A percentile compares a stretch with the other conserved stretches of the same genome.
These are phyloP conservation scores for Lipomyces mesembrius DNA, from an alignment of 805 yeast genomes.

Conservation along the genomic window DNA sequence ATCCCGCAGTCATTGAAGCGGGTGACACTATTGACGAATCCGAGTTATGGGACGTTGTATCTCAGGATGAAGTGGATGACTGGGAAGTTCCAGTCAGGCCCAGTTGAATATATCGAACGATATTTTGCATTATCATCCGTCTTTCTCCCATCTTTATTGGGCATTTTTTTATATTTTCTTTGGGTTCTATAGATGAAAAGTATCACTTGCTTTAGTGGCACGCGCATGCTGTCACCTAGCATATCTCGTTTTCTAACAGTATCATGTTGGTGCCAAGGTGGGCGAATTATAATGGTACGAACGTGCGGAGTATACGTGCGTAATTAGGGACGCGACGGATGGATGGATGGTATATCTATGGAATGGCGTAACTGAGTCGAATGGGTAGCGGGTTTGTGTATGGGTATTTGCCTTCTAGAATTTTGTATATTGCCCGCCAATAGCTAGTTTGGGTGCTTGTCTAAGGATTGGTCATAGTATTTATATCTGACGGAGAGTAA, in stretches of 20 bases:
- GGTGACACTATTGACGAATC: constrained; percentile 1
- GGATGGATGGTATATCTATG: background rate
- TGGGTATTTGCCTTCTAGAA: background rate
- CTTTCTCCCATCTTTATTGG: background rate
- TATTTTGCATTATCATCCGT: background rate
- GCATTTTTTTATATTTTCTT: background rate
- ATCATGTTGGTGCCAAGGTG: background rate
- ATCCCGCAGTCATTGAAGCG: background rate
- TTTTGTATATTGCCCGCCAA: constrained; percentile 1
- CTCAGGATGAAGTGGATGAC: constrained; percentile 9
- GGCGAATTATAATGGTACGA: background rate
- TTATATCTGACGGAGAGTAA: too few relatives aligned
- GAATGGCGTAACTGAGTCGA: background rate
- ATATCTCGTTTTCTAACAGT: background rate
- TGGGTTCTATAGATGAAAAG: background rate
- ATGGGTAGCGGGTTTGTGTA: background rate
- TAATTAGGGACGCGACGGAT: background rate
- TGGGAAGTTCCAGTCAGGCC: background rate
- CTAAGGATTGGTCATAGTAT: background rate
- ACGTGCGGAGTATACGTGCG: background rate
- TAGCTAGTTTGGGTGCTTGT: background rate
- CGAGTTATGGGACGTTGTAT: constrained; percentile 11
- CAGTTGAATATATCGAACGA: background rate
- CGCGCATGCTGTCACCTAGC: background rate
- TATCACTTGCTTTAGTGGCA: background rate